phyloP scores from a whole-genome alignment of 2,329 filamentous ascomycete genomes.

The Moelleriella libera region DNA sequence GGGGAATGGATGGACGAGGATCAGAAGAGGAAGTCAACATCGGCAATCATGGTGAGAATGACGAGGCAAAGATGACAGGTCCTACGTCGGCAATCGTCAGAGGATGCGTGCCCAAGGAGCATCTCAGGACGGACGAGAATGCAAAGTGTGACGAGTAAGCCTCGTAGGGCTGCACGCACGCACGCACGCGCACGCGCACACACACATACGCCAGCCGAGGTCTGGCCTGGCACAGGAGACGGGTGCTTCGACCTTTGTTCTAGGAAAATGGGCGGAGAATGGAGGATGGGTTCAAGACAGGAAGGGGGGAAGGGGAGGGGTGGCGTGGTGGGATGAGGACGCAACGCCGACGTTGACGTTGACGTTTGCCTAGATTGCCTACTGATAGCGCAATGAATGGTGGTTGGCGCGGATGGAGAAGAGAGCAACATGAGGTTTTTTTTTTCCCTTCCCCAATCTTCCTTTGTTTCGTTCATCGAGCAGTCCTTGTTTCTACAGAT shows the following conservation, averaged over 20 bases:
- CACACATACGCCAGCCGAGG: no score
- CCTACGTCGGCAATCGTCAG: slow-evolving; percentile 2
- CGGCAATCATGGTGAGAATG: neutral
- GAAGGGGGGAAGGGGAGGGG: neutral
- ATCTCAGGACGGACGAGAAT: neutral
- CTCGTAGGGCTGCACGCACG: slow-evolving; percentile 5
- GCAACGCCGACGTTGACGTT: neutral
- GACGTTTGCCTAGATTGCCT: neutral
- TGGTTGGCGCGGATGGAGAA: neutral
- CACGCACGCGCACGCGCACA: no score
- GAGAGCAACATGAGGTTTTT: neutral
- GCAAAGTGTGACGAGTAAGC: slow-evolving; percentile 4
- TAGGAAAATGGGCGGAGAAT: neutral
- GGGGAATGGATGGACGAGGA: no score
- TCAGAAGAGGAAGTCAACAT: no score
- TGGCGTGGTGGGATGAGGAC: neutral
- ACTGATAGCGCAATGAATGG: neutral
- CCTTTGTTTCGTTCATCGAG: no score
- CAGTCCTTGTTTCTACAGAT: no score
- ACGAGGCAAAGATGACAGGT: neutral
- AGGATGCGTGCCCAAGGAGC: slow-evolving; percentile 1
- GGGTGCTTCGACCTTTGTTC: neutral
- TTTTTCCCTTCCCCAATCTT: no score
- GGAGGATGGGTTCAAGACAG: neutral
- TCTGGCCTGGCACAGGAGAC: no score